phyloP scores from a whole-genome alignment of 257 asterid genomes.

The Cinchona pubescens region DNA sequence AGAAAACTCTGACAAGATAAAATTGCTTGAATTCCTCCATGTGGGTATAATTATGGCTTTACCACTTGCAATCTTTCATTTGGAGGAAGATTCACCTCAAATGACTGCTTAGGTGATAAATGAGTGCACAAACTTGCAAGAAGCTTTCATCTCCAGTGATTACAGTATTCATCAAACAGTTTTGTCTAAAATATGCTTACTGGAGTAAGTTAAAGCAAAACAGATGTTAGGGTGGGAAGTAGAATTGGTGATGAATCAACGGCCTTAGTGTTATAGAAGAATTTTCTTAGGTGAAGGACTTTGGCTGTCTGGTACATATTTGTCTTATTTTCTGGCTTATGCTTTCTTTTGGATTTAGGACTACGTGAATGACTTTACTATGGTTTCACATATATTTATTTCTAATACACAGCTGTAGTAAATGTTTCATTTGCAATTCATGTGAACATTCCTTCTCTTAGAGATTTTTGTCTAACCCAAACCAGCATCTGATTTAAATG shows the following conservation, averaged over 20 bases:
- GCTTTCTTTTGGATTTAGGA: not conserved
- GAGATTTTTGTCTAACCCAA: not conserved
- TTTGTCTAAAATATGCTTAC: not conserved
- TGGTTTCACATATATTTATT: not conserved
- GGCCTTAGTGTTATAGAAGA: not conserved
- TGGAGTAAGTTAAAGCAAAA: not conserved
- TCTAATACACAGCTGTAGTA: not conserved
- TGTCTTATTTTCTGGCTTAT: not conserved
- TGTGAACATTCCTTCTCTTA: not conserved
- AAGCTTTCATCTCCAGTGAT: not conserved
- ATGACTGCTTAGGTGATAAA: not conserved
- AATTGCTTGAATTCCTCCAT: not conserved
- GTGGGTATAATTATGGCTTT: not conserved
- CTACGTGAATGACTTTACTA: not conserved
- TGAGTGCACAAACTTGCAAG: not conserved
- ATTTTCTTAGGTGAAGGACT: not conserved
- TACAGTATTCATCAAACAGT: not conserved
- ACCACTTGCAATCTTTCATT: not conserved
- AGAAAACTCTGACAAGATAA: not conserved
- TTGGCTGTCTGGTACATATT: not conserved
- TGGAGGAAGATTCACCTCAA: constrained; percentile 5
- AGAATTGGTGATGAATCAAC: not conserved
- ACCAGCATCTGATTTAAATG: not conserved
- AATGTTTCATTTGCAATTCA: too few relatives aligned
- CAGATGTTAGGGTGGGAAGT: not conserved